Conservation (phyloP, 2,329 filamentous ascomycete species). For the Myriangium duriaei region DNA sequence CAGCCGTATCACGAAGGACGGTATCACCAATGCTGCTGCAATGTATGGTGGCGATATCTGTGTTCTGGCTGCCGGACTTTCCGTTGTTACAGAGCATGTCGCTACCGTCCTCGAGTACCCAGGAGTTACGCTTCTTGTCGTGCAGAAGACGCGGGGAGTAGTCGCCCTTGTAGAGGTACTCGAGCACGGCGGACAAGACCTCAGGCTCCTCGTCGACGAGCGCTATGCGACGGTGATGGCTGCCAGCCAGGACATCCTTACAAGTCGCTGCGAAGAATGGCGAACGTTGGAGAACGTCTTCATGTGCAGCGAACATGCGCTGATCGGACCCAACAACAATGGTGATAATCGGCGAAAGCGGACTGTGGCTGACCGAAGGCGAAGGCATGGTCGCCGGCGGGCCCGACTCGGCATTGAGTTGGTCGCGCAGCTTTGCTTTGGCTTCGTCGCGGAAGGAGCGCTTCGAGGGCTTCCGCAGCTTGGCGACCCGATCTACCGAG, state of each 20-base stretch:
- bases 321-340: slow-evolving; percentile 72
- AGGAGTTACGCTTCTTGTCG: slow-evolving; percentile 74
- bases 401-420: slow-evolving; percentile 49
- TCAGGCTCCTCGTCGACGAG: slow-evolving; percentile 73
- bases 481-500: slow-evolving; percentile 83
- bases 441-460: slow-evolving; percentile 65
- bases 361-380: slow-evolving; percentile 36
- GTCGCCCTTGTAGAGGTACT: slow-evolving; percentile 95
- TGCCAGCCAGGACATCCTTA: slow-evolving; percentile 59
- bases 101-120: slow-evolving; percentile 68
- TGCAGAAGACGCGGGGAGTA: slow-evolving; percentile 84
- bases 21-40: slow-evolving; percentile 61
- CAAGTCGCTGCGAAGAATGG: slow-evolving; percentile 56
- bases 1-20: slow-evolving; percentile 79
- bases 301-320: slow-evolving; percentile 86
- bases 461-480: slow-evolving; percentile 66
- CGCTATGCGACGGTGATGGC: slow-evolving; percentile 60
- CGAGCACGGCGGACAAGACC: slow-evolving; percentile 84
- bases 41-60: slow-evolving; percentile 61
- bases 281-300: slow-evolving; percentile 78
- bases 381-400: slow-evolving; percentile 26
- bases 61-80: slow-evolving; percentile 42
- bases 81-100: slow-evolving; percentile 4
- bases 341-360: slow-evolving; percentile 69
- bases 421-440: slow-evolving; percentile 81